Percentiles rank a stretch among this genome's conserved stretches.
phyloP scores from a whole-genome alignment of 2,329 filamentous ascomycete species.

The Diplocarpon rosae region DNA sequence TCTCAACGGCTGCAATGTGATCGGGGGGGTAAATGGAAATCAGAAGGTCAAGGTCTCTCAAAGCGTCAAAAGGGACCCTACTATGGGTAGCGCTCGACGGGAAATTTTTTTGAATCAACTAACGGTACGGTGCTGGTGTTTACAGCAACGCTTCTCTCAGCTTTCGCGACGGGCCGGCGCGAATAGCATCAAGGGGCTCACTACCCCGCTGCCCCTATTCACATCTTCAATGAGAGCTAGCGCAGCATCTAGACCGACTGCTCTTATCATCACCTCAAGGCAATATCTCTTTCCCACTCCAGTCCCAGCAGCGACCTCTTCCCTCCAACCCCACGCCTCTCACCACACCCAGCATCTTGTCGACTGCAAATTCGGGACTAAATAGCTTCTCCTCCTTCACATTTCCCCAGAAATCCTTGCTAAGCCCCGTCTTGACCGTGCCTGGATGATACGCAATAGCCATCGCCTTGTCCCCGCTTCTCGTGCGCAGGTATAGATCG shows the following conservation, averaged over 20 bases:
- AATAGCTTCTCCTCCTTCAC: constrained; percentile 54
- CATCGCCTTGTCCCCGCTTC: constrained; percentile 50
- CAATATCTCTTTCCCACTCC: constrained; percentile 51
- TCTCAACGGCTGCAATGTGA: too few species aligned
- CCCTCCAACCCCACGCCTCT: constrained; percentile 35
- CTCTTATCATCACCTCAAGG: constrained; percentile 1
- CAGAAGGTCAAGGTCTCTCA: too few species aligned
- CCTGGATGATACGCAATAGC: constrained; percentile 67
- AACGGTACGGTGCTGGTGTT: too few species aligned
- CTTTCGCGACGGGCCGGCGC: too few species aligned
- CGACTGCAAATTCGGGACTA: constrained; percentile 52
- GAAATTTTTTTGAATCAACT: too few species aligned
- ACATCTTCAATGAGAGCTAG: not conserved
- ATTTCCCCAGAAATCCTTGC: constrained; percentile 58
- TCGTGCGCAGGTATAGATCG: constrained; percentile 51
- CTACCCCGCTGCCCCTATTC: too few species aligned
- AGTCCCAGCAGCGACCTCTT: constrained; percentile 58
- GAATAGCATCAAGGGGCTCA: too few species aligned
- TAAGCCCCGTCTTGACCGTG: constrained; percentile 67
- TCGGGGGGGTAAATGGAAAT: too few species aligned
- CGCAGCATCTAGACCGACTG: not conserved
- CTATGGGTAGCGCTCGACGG: too few species aligned
- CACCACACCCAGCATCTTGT: constrained; percentile 51
- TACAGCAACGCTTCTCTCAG: too few species aligned
- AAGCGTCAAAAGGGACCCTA: too few species aligned